Evolutionary conservation across 345 rosid species (phyloP), one percentile per base, ranked within the genome.

Genomic region (Corchorus capsularis): DNA sequence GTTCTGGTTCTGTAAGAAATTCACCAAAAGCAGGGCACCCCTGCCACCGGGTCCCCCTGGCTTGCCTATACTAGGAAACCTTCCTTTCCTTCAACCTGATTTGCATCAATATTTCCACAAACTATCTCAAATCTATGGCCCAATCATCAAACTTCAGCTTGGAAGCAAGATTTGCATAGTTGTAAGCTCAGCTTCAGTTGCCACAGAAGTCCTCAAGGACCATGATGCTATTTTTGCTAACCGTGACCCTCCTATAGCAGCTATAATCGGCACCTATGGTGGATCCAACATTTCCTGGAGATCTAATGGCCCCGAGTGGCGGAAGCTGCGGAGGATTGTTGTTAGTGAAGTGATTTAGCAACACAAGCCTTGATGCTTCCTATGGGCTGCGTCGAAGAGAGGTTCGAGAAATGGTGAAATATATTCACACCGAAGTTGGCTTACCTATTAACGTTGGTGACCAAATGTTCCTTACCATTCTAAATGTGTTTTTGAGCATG

Each of bases 31-130:
- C 17, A 27, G 22, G 14, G n/a, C n/a, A n/a, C n/a, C n/a, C n/a
- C n/a, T n/a, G n/a, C 89, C 89, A 0, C 91, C 91, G 0, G 91
- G 93, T 45, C 91, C 91, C 0, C 59, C 17, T 5, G 88, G 93
- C 39, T 60, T 89, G 37, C 90, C 91, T 0, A 3, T 89, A 0
- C 75, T 89, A 61, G 91, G 91, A 15, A 79, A 78, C 86, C 82
- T 89, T 15, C 88, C 84, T 1, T 87, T 80, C 80, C 80, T 89
- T 49, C 83, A 78, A 10, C 83, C 86, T 8, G 60, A 87, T 43
- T 84, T 89, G 65, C 89, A 86, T 79, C 78, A 65, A 20, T 82
- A 85, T 73, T 82, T 89, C 72, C 62, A 82, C 60, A 57, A 17
- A 22, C 73, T 87, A 2, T 77, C 87, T 17, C 19, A 64, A 57